These are phyloP conservation scores for Xanthoconium separans DNA, from an alignment of 1,284 basidiomycete genomes.

Conservation along the genomic window DNA sequence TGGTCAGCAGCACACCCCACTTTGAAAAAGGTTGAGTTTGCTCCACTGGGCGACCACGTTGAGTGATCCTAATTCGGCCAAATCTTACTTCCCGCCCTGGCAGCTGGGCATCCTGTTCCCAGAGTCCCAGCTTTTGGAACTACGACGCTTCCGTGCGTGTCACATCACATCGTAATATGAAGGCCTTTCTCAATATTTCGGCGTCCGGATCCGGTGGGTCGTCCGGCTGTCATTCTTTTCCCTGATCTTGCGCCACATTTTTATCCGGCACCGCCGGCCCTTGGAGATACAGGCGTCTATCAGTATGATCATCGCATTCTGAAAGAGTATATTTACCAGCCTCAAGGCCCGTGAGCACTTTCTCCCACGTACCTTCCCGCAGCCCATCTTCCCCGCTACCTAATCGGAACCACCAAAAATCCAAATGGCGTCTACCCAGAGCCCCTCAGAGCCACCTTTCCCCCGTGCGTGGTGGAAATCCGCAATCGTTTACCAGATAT, in stretches of 20 bases:
- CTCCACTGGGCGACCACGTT: slow-evolving; percentile 13
- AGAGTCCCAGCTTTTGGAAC: not conserved
- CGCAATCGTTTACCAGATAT: too few species aligned
- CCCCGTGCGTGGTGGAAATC: not conserved
- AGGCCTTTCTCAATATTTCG: not conserved
- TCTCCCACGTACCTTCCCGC: slow-evolving; percentile 15
- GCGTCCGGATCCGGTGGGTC: not conserved
- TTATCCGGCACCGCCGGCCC: slow-evolving; percentile 2
- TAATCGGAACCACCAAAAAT: not conserved
- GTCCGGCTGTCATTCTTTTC: not conserved
- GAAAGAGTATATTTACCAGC: slow-evolving; percentile 11
- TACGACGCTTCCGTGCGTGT: slow-evolving; percentile 5
- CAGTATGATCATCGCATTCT: slow-evolving; percentile 9
- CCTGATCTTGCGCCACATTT: not conserved
- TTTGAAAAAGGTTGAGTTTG: slow-evolving; percentile 12
- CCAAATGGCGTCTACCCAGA: slow-evolving; percentile 5
- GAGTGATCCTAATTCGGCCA: not conserved
- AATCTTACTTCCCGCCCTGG: slow-evolving; percentile 5
- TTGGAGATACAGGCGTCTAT: slow-evolving; percentile 9
- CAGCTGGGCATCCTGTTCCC: not conserved
- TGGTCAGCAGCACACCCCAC: slow-evolving; percentile 7
- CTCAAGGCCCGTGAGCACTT: slow-evolving; percentile 15
- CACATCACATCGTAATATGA: not conserved
- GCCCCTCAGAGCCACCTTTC: slow-evolving; percentile 15
- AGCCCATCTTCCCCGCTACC: slow-evolving; percentile 2